phyloP scores from a whole-genome alignment of 768 basidiomycete species.

The Macrolepiota fuliginosa region DNA sequence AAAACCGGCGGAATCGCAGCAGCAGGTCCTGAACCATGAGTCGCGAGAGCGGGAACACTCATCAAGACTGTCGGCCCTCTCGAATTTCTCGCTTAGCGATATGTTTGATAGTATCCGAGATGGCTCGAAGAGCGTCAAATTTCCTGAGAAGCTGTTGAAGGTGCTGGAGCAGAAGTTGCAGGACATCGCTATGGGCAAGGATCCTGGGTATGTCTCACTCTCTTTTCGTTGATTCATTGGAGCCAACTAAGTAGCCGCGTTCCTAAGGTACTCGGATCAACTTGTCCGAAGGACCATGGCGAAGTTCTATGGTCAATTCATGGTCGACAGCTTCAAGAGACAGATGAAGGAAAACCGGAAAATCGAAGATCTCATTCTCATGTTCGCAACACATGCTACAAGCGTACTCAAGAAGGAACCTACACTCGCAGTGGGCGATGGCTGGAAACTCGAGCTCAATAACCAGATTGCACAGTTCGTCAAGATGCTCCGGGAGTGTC shows the following conservation, averaged over 20 bases:
- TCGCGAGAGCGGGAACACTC: constrained; percentile 57
- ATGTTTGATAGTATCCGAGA: constrained; percentile 61
- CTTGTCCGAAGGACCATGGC: constrained; percentile 87
- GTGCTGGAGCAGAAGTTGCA: constrained; percentile 87
- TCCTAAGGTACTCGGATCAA: constrained; percentile 79
- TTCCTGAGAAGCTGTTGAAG: constrained; percentile 92
- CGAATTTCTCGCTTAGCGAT: constrained; percentile 68
- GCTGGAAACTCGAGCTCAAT: constrained; percentile 92
- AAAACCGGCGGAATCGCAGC: constrained; percentile 42
- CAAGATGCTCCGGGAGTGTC: constrained; percentile 77
- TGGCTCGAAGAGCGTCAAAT: constrained; percentile 82
- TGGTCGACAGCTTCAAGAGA: constrained; percentile 78
- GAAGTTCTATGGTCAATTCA: constrained; percentile 89
- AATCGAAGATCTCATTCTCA: constrained; percentile 95
- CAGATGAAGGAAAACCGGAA: constrained; percentile 97
- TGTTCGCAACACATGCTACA: constrained; percentile 92
- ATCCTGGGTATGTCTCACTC: constrained; percentile 65
- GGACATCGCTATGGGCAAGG: constrained; percentile 91
- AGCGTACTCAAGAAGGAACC: constrained; percentile 88
- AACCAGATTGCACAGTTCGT: constrained; percentile 90
- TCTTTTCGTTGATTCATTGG: neutral
- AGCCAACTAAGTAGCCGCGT: neutral
- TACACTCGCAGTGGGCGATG: constrained; percentile 67
- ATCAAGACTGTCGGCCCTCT: constrained; percentile 68
- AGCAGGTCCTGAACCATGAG: constrained; percentile 23